A percentile compares a stretch with the other conserved stretches of the same genome.
phyloP scores from a whole-genome alignment of 2,329 filamentous ascomycete species.

The Diplocarpon rosae region DNA sequence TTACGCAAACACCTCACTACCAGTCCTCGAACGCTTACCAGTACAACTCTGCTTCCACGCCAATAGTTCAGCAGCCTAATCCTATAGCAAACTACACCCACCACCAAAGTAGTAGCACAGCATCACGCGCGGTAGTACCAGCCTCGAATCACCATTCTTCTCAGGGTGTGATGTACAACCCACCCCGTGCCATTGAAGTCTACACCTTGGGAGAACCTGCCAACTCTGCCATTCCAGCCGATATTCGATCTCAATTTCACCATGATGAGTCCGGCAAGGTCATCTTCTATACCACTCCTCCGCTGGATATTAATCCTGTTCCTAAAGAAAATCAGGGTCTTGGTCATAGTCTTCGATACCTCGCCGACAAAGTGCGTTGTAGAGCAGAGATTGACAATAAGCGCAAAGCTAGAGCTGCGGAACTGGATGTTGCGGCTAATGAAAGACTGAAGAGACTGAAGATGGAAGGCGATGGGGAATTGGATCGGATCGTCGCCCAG shows the following conservation, averaged over 20 bases:
- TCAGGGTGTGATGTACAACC: slow-evolving; percentile 38
- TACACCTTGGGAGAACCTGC: slow-evolving; percentile 53
- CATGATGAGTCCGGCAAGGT: slow-evolving; percentile 52
- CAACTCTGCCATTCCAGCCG: slow-evolving; percentile 51
- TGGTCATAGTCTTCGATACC: slow-evolving; percentile 38
- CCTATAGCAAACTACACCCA: slow-evolving; percentile 18
- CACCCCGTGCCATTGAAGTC: slow-evolving; percentile 50
- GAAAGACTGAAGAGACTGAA: slow-evolving; percentile 19
- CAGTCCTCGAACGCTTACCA: slow-evolving; percentile 16
- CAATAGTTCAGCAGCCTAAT: slow-evolving; percentile 19
- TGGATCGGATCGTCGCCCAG: slow-evolving; percentile 11
- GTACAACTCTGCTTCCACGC: slow-evolving; percentile 14
- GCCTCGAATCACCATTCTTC: slow-evolving; percentile 10
- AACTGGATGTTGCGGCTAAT: slow-evolving; percentile 23
- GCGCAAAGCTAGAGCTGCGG: slow-evolving; percentile 20
- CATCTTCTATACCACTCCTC: slow-evolving; percentile 58
- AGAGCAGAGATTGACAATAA: slow-evolving; percentile 28
- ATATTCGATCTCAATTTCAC: slow-evolving; percentile 56
- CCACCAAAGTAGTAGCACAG: slow-evolving; percentile 16
- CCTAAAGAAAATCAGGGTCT: slow-evolving; percentile 26
- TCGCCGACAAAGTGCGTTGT: slow-evolving; percentile 33
- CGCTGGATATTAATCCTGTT: slow-evolving; percentile 35
- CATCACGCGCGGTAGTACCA: slow-evolving; percentile 12
- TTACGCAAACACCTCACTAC: slow-evolving; percentile 21
- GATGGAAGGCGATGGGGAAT: slow-evolving; percentile 9